Conservation (phyloP, 1,139 yeast species). For the Pichia sp. region DNA sequence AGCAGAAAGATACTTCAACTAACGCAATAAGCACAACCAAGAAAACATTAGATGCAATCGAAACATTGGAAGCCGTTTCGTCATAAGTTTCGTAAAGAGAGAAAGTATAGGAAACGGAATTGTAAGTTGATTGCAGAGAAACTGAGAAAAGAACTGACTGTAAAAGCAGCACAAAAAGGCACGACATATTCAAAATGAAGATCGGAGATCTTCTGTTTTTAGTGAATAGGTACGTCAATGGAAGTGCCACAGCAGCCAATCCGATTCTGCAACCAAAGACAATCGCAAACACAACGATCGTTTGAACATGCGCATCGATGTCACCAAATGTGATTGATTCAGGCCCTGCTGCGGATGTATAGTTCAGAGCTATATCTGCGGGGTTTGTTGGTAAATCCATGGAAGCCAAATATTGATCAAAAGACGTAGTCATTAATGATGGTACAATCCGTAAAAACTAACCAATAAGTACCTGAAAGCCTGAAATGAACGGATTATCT, state of each 20-base stretch:
- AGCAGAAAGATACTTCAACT: conserved; percentile 57
- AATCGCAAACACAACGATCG: conserved; percentile 28
- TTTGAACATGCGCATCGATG: conserved; percentile 27
- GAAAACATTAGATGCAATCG: conserved; percentile 52
- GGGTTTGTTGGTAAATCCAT: conserved; percentile 16
- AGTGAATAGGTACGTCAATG: conserved; percentile 33
- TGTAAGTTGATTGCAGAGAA: conserved; percentile 45
- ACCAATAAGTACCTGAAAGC: too few relatives aligned
- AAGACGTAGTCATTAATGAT: neutral
- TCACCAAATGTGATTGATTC: conserved; percentile 28
- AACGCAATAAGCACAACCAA: conserved; percentile 50
- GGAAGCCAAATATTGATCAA: neutral
- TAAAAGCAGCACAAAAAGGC: conserved; percentile 45
- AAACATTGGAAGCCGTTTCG: conserved; percentile 30
- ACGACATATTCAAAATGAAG: conserved; percentile 56
- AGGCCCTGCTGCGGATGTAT: conserved; percentile 25
- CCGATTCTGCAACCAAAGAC: conserved; percentile 38
- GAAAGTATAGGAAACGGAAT: conserved; percentile 40
- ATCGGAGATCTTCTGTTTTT: conserved; percentile 53
- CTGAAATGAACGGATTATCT: too few relatives aligned
- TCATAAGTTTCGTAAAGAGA: conserved; percentile 38
- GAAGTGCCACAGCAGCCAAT: conserved; percentile 33
- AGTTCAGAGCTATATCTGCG: conserved; percentile 23
- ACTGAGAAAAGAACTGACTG: conserved; percentile 52
- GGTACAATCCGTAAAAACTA: too few relatives aligned